Conservation (phyloP, 257 asterid species). For the Ocimum tenuiflorum region DNA sequence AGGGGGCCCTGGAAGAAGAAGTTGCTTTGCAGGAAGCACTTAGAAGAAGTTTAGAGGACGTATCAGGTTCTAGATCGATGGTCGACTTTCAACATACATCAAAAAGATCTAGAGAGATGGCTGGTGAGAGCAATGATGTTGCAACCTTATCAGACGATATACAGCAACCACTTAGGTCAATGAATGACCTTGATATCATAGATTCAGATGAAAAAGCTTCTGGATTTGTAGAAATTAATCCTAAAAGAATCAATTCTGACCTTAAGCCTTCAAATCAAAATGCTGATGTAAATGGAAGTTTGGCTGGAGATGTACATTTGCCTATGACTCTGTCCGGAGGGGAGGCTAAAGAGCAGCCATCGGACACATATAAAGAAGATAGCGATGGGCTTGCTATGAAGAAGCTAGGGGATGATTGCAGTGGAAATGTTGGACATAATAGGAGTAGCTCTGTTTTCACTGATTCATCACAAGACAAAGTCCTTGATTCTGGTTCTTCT, state of each 20-base stretch:
- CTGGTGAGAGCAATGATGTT: slow-evolving; percentile 9
- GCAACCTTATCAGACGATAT: slow-evolving; percentile 16
- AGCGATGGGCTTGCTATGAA: slow-evolving; percentile 9
- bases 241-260: slow-evolving; percentile 15
- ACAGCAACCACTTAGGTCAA: slow-evolving; percentile 21
- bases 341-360: slow-evolving; percentile 22
- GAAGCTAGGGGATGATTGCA: slow-evolving; percentile 16
- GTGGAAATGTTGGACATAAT: slow-evolving; percentile 18
- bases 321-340: slow-evolving; percentile 19
- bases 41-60: slow-evolving; percentile 66
- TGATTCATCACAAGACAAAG: slow-evolving; percentile 11
- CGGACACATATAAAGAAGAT: slow-evolving; percentile 21
- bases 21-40: slow-evolving; percentile 79
- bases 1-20: slow-evolving; percentile 71
- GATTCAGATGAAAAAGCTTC: slow-evolving; percentile 24
- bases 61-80: slow-evolving; percentile 16
- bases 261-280: slow-evolving; percentile 17
- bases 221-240: slow-evolving; percentile 14
- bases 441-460: slow-evolving; percentile 5
- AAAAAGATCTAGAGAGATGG: slow-evolving; percentile 21
- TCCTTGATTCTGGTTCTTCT: slow-evolving; percentile 25
- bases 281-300: slow-evolving; percentile 19
- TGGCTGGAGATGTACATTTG: slow-evolving; percentile 21
- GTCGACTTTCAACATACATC: slow-evolving; percentile 20
- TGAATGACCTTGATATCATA: slow-evolving; percentile 18